Evolutionary conservation across 371 early-diverging fungal species (phyloP).

Genomic region (Zopfochytrium polystomum): DNA sequence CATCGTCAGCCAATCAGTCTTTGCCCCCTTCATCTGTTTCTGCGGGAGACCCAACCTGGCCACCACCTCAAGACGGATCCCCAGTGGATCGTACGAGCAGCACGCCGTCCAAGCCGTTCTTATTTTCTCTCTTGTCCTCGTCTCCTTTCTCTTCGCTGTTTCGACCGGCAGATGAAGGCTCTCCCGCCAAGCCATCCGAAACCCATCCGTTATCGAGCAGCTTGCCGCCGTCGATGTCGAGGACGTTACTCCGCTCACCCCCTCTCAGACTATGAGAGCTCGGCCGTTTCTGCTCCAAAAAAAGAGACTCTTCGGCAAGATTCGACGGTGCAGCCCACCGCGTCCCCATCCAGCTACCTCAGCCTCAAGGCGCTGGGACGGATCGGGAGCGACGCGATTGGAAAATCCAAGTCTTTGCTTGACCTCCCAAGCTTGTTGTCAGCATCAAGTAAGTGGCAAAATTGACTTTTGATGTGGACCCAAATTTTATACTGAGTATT

Average conservation of each 20-base stretch:
- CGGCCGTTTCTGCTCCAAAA: not conserved
- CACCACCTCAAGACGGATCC: too few species aligned
- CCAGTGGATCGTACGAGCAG: too few species aligned
- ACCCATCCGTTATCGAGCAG: too few species aligned
- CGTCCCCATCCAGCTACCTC: not conserved
- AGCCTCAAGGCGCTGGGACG: constrained; percentile 10
- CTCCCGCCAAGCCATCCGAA: too few species aligned
- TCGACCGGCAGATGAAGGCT: constrained; percentile 6
- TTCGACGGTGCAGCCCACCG: not conserved
- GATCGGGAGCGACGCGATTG: constrained; percentile 13
- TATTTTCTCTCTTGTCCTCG: constrained; percentile 51
- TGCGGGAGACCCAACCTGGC: not conserved
- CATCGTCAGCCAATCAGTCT: too few species aligned
- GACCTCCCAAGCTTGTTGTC: constrained; percentile 36
- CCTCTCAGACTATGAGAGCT: too few species aligned
- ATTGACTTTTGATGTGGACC: too few species aligned
- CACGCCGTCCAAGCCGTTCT: constrained; percentile 45
- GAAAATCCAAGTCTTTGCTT: constrained; percentile 23
- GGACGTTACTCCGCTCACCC: too few species aligned
- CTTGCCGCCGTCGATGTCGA: too few species aligned
- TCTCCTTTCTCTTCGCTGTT: constrained; percentile 51
- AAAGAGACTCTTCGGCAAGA: too few species aligned
- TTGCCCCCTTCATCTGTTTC: not conserved
- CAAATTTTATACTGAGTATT: too few species aligned
- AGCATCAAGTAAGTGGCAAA: constrained; percentile 10